phyloP scores from a whole-genome alignment of 495 filamentous ascomycete species.

The Tuber umbilicatum region DNA sequence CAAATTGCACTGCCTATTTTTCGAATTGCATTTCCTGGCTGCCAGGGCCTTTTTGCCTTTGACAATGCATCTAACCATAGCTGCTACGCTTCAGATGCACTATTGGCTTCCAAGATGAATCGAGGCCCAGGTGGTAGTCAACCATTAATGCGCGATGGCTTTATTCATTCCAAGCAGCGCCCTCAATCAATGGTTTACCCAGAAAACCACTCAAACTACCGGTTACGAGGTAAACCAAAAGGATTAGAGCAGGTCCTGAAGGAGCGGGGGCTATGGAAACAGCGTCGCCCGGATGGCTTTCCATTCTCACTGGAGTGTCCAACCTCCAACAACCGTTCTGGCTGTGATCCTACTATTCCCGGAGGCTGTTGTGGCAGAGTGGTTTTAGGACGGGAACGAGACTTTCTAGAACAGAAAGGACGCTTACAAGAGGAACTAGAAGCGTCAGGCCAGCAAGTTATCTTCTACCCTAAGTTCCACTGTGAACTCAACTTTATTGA shows the following conservation, averaged over 20 bases:
- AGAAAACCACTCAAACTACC: background rate
- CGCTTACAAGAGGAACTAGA: background rate
- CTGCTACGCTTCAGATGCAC: slow-evolving; percentile 9
- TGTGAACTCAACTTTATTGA: too few relatives aligned
- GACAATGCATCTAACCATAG: slow-evolving; percentile 17
- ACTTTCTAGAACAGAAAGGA: background rate
- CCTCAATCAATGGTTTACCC: background rate
- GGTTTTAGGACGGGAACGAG: background rate
- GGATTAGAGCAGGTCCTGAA: background rate
- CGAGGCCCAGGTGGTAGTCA: background rate
- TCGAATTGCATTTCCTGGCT: slow-evolving; percentile 3
- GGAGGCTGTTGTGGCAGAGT: background rate
- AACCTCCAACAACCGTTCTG: background rate
- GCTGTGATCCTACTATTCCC: background rate
- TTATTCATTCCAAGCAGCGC: background rate
- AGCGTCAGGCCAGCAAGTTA: background rate
- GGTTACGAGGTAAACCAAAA: background rate
- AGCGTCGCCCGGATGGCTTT: background rate
- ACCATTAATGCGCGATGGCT: background rate
- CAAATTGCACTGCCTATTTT: slow-evolving; percentile 13
- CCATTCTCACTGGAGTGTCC: background rate
- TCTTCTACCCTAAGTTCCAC: too few relatives aligned
- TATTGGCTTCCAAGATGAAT: slow-evolving; percentile 5
- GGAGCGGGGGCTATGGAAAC: background rate
- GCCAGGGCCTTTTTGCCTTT: slow-evolving; percentile 19